Percentiles rank a stretch among this genome's conserved stretches.
Evolutionary conservation across 2,329 filamentous ascomycete genomes (phyloP).

Genomic region (Colletotrichum musicola): DNA sequence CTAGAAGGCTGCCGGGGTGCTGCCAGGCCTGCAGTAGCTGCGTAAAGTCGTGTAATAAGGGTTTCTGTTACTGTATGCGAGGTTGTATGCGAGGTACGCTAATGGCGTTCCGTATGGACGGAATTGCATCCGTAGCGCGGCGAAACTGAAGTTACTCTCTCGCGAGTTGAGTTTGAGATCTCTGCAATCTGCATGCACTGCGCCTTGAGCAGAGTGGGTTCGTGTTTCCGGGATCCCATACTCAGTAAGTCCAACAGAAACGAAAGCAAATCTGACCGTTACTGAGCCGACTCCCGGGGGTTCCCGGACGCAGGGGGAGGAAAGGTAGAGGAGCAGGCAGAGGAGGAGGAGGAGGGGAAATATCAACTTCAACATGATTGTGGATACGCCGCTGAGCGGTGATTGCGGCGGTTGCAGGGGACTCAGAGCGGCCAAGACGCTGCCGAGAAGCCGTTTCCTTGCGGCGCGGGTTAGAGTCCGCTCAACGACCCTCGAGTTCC

Average conservation of each 20-base stretch:
- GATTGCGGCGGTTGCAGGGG: constrained; percentile 18
- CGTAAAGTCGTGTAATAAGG: background rate
- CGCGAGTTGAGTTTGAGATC: background rate
- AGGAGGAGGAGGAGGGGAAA: background rate
- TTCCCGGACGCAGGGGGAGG: constrained; percentile 7
- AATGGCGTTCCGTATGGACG: background rate
- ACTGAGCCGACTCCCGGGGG: constrained; percentile 1
- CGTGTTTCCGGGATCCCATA: background rate
- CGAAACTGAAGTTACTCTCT: background rate
- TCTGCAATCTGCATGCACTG: constrained; percentile 17
- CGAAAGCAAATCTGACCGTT: background rate
- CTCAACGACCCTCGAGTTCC: constrained; percentile 8
- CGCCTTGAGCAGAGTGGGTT: background rate
- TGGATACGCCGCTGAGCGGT: constrained; percentile 4
- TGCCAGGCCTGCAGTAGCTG: constrained; percentile 21
- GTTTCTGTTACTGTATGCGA: background rate
- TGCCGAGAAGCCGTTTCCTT: constrained; percentile 25
- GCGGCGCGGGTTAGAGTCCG: constrained; percentile 20
- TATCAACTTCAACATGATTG: constrained; percentile 2
- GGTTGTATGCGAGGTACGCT: background rate
- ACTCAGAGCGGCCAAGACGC: constrained; percentile 14
- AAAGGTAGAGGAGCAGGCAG: background rate
- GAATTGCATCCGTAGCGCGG: constrained; percentile 10
- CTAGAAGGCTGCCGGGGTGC: constrained; percentile 33
- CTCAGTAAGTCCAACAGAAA: background rate